Evolutionary conservation across 306 rosid species (phyloP).

Genomic region (Lathyrus oleraceus): DNA sequence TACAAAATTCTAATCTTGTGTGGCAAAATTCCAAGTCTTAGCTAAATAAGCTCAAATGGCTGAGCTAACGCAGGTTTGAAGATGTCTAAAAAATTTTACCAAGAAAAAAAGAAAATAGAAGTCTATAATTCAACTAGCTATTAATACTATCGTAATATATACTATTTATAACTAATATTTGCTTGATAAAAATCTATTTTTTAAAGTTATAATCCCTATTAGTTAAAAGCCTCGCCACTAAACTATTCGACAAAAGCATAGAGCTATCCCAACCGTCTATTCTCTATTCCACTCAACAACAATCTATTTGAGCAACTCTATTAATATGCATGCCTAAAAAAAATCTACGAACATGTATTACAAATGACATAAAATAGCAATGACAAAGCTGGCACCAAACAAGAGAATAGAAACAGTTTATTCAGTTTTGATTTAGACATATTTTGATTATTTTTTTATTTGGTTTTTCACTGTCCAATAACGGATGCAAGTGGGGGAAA

Average conservation of each 20-base stretch:
- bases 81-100: too few relatives aligned
- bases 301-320: conserved; percentile 13
- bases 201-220: background rate
- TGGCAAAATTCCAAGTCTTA: too few relatives aligned
- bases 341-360: background rate
- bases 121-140: background rate
- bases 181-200: background rate
- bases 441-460: background rate
- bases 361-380: background rate
- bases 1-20: too few relatives aligned
- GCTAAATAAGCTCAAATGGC: too few relatives aligned
- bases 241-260: too few relatives aligned
- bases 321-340: background rate
- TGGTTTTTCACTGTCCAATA: background rate
- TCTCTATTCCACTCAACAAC: background rate
- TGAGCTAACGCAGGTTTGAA: too few relatives aligned
- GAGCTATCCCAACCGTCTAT: background rate
- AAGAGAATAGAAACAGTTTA: conserved; percentile 11
- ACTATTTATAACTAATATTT: background rate
- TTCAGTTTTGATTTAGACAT: conserved; percentile 18
- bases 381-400: background rate
- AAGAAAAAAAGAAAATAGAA: background rate
- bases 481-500: conserved; percentile 17
- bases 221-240: background rate
- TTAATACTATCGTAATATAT: background rate